A percentile compares a stretch with the other conserved stretches of the same genome.
These are phyloP conservation scores for Didymella pomorum DNA, from an alignment of 2,329 filamentous ascomycete species.

Conservation along the genomic window DNA sequence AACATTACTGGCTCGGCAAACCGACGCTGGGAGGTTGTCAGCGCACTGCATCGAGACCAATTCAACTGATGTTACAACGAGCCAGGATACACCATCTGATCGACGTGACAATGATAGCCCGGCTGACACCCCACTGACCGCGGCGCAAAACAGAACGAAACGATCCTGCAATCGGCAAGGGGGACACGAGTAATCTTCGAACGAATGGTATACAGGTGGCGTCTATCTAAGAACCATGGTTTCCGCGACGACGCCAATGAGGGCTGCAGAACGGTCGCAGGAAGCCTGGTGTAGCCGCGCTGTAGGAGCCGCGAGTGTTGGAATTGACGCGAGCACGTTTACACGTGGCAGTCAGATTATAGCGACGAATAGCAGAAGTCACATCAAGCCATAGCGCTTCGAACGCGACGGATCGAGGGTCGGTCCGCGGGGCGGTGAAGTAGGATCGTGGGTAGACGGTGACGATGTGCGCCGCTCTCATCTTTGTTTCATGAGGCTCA, in stretches of 20 bases:
- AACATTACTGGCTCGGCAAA: not conserved
- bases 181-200: slow-evolving; percentile 17
- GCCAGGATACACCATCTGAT: not conserved
- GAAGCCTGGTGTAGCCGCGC: slow-evolving; percentile 27
- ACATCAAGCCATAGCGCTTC: slow-evolving; percentile 12
- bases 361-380: slow-evolving; percentile 6
- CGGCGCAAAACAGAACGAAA: slow-evolving; percentile 5
- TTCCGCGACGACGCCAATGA: slow-evolving; percentile 24
- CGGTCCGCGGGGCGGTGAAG: slow-evolving; percentile 8
- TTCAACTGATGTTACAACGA: not conserved
- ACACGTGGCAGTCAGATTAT: slow-evolving; percentile 30
- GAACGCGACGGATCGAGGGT: slow-evolving; percentile 2
- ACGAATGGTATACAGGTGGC: slow-evolving; percentile 25
- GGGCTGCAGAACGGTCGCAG: slow-evolving; percentile 8
- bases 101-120: not conserved
- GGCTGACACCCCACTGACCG: not conserved
- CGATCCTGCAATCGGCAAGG: slow-evolving; percentile 19
- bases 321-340: slow-evolving; percentile 7
- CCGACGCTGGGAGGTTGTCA: not conserved
- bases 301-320: slow-evolving; percentile 19
- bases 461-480: slow-evolving; percentile 1
- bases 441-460: slow-evolving; percentile 4
- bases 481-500: not conserved
- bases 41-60: not conserved
- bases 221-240: slow-evolving; percentile 19